Evolutionary conservation across 1,284 basidiomycete species (phyloP).

Genomic region (Pseudozyma sp.): DNA sequence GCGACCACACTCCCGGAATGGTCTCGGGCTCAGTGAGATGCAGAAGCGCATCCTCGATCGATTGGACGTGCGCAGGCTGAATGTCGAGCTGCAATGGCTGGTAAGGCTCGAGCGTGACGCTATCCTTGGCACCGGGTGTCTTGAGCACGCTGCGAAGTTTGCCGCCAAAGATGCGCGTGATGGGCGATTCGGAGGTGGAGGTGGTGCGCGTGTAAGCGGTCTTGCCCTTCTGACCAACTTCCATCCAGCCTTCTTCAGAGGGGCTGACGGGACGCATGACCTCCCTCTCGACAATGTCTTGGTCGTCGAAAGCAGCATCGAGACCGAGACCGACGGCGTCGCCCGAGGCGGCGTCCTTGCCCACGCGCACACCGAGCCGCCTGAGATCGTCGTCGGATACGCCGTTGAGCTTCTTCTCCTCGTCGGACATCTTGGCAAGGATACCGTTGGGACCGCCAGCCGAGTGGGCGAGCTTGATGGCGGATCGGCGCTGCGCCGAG

Average conservation of each 20-base stretch:
- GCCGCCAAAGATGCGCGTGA: slow-evolving; percentile 92
- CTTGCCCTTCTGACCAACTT: slow-evolving; percentile 91
- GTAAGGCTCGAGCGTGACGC: slow-evolving; percentile 91
- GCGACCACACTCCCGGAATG: slow-evolving; percentile 77
- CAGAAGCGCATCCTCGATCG: slow-evolving; percentile 84
- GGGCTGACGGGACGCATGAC: slow-evolving; percentile 62
- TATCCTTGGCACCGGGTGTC: slow-evolving; percentile 83
- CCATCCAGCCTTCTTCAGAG: slow-evolving; percentile 77
- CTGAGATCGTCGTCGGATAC: slow-evolving; percentile 39
- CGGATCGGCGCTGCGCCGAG: slow-evolving; percentile 72
- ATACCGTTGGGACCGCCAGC: slow-evolving; percentile 37
- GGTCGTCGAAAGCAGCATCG: slow-evolving; percentile 56
- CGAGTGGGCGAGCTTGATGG: slow-evolving; percentile 67
- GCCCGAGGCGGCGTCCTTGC: slow-evolving; percentile 18
- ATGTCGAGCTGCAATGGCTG: slow-evolving; percentile 90
- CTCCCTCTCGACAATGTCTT: slow-evolving; percentile 73
- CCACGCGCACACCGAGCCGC: slow-evolving; percentile 32
- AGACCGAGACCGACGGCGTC: slow-evolving; percentile 24
- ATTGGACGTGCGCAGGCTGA: slow-evolving; percentile 76
- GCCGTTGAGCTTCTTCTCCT: slow-evolving; percentile 49
- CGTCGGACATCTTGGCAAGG: slow-evolving; percentile 39
- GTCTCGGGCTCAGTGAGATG: slow-evolving; percentile 84
- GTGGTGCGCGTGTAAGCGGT: slow-evolving; percentile 83
- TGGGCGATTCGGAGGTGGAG: slow-evolving; percentile 84
- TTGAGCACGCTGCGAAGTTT: slow-evolving; percentile 88